Base-by-base conservation (phyloP, 225 moss, liverwort and hornwort genomes). In the Physcomitrellopsis africana region DNA sequence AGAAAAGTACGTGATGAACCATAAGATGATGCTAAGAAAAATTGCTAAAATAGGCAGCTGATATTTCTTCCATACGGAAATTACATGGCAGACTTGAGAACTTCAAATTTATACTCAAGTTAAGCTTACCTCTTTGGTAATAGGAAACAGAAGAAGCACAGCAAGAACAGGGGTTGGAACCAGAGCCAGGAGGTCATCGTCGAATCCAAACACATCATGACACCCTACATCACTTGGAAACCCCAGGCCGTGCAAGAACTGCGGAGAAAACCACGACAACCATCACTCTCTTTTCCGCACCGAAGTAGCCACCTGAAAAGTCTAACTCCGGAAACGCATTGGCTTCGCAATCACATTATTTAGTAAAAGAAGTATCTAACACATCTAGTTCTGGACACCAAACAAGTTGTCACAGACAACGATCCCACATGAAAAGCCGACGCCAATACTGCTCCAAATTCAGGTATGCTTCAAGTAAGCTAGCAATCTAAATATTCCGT, bases 241-340 rank as follows among this genome's bases (percentile, higher is more conserved):
- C n/a, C 92, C 96, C 69, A 93, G 71, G 47, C 96, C 89, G 47
- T 86, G 89, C 49, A 92, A 90, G 83, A 96, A 90, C 93, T 96
- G 90, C 82, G 3, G 11, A 46, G 49, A 58, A 51, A 51, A 22
- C 41, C 15, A 51, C 6, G 2, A 24, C 58, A 63, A 74, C 59
- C 29, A 45, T 69, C 56, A 72, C 60, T 26, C 24, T 10, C 14
- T 12, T 32, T n/a, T 70, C 64, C 41, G 23, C 7, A 46, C 29
- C 41, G 2, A 57, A 11, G 54, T 58, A 17, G 3, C 58, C 51
- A 66, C 3, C 48, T 19, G 65, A 20, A 22, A 9, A 65, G 45
- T 13, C 23, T 15, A 8, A 47, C 19, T 24, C 52, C 5, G 16
- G 47, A 72, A 69, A 9, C 5, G 44, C 32, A 62, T 8, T 29